phyloP scores from a whole-genome alignment of 768 basidiomycete species.

The Chalciporus piperatus region DNA sequence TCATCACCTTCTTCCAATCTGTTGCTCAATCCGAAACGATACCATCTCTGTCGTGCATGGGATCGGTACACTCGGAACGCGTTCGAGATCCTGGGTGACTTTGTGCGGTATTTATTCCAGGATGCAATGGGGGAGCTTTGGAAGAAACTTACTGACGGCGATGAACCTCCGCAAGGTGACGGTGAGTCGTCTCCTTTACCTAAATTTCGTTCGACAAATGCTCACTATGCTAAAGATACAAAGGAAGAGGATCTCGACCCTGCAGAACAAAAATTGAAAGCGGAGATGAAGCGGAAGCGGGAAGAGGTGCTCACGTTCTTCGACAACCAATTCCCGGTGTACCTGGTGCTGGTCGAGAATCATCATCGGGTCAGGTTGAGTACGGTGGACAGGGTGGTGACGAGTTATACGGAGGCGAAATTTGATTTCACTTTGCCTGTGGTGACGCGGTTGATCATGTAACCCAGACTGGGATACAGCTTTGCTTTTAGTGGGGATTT shows the following conservation, averaged over 20 bases:
- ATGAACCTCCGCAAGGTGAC: background rate
- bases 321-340: constrained; percentile 14
- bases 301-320: constrained; percentile 18
- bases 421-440: constrained; percentile 20
- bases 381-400: constrained; percentile 10
- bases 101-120: constrained; percentile 12
- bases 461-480: background rate
- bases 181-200: background rate
- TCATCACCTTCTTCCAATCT: background rate
- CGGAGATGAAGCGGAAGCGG: constrained; percentile 16
- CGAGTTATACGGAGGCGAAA: constrained; percentile 3
- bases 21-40: constrained; percentile 3
- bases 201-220: background rate
- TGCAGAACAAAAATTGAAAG: constrained; percentile 4
- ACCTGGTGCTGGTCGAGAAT: constrained; percentile 13
- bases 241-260: constrained; percentile 1
- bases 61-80: constrained; percentile 9
- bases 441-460: constrained; percentile 15
- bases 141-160: background rate
- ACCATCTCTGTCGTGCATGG: constrained; percentile 25
- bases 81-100: constrained; percentile 16
- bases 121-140: background rate
- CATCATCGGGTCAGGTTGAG: constrained; percentile 16
- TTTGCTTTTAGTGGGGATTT: too few species aligned
- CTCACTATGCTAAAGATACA: background rate